Conservation (phyloP, 768 basidiomycete species). For the Asterophora lycoperdoides region DNA sequence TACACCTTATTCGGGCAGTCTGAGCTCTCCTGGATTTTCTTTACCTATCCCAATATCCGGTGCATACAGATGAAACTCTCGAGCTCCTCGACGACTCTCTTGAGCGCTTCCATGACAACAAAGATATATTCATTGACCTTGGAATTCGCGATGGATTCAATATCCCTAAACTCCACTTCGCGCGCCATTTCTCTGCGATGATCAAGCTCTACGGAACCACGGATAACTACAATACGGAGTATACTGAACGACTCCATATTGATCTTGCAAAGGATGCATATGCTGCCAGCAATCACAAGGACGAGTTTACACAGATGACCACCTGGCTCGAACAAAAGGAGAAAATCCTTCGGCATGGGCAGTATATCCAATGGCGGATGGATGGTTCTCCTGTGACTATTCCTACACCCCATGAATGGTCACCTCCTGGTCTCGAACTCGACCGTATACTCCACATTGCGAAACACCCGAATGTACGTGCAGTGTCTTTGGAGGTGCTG, state of each 20-base stretch:
- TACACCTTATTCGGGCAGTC: slow-evolving; percentile 22
- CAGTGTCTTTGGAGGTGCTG: slow-evolving; percentile 7
- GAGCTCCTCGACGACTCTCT: slow-evolving; percentile 22
- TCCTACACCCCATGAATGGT: not conserved
- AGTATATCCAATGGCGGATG: slow-evolving; percentile 22
- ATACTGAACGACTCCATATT: too few species aligned
- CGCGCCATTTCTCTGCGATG: slow-evolving; percentile 27
- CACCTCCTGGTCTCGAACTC: slow-evolving; percentile 10
- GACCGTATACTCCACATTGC: slow-evolving; percentile 17
- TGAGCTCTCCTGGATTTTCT: slow-evolving; percentile 35
- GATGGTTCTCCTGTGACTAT: slow-evolving; percentile 1
- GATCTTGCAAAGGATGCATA: too few species aligned
- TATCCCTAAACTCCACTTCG: slow-evolving; percentile 36
- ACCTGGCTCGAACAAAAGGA: slow-evolving; percentile 31
- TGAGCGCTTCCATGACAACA: slow-evolving; percentile 32
- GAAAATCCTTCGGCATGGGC: slow-evolving; percentile 18
- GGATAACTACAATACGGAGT: slow-evolving; percentile 39
- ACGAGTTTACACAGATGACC: slow-evolving; percentile 36
- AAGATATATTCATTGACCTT: slow-evolving; percentile 30
- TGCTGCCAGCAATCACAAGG: slow-evolving; percentile 26
- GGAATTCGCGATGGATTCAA: slow-evolving; percentile 33
- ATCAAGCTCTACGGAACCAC: slow-evolving; percentile 31
- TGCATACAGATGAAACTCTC: slow-evolving; percentile 29
- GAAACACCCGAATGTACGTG: slow-evolving; percentile 19
- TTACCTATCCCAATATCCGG: slow-evolving; percentile 31